Base-by-base conservation (phyloP, 2,329 filamentous ascomycete genomes). In the Pyricularia sp. region DNA sequence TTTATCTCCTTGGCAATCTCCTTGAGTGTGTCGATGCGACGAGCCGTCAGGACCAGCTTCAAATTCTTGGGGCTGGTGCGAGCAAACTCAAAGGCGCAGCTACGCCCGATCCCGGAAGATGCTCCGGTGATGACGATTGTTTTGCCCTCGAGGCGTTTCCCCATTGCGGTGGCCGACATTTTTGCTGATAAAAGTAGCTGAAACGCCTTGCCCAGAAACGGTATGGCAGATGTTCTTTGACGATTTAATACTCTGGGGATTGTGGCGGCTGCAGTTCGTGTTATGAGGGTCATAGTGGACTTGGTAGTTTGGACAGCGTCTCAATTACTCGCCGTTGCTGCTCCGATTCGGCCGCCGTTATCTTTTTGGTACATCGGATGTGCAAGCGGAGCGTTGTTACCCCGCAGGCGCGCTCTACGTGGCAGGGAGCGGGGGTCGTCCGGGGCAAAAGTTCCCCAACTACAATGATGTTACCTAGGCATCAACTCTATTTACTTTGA, bases 111-210 rank as follows among this genome's bases (percentile, higher is more conserved):
- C 67, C 94, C 94, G 24, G 91, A 96, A 4, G 89, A 94, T 35
- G 94, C 94, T 65, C 94, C 94, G 5, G 94, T 97, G 68, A 99
- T 84, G 65, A 97, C 77, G 66, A 97, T 81, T 4, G 92, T 97
- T 80, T 97, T 97, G 83, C 92, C 92, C 72, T 89, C 84, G 67
- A 99, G 90, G 79, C 93, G 92, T 76, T 91, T 89, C 68, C 83
- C 83, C 78, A 89, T 86, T 72, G 88, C 86, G 53, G 90, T 84
- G 62, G 82, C 77, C 44, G 78, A 72, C 80, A 83, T 82, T 67
- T 73, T 76, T 70, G 73, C 73, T 65, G 22, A 57, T 8, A 9
- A 57, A 12, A 57, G 4, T 57, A 24, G 9, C 3, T 13, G 53
- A n/a, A 57, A 57, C 10, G 13, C 53, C 13, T 57, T 57, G 22